phyloP scores from a whole-genome alignment of 306 rosid genomes.

The Cercis canadensis region DNA sequence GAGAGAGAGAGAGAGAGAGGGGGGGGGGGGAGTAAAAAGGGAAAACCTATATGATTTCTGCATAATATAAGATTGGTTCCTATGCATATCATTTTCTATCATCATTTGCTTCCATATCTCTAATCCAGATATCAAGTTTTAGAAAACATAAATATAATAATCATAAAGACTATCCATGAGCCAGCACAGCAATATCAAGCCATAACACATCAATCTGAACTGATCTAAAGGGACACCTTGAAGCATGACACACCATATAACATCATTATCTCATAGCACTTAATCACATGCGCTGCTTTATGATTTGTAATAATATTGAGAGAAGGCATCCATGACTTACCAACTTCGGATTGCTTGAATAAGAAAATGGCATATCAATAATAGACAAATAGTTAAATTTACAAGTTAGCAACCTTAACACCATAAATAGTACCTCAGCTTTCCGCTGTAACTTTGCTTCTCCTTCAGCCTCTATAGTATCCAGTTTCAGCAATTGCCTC shows the following conservation, averaged over 20 bases:
- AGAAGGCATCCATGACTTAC: slow-evolving; percentile 1
- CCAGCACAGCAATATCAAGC: not conserved
- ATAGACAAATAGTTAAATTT: slow-evolving; percentile 4
- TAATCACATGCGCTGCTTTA: not conserved
- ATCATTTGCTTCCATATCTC: too few relatives aligned
- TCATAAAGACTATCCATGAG: too few relatives aligned
- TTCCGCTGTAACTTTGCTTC: slow-evolving; percentile 79
- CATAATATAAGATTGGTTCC: too few relatives aligned
- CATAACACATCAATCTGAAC: not conserved
- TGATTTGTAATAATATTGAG: slow-evolving; percentile 13
- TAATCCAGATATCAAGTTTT: too few relatives aligned
- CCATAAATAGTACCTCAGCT: slow-evolving; percentile 72
- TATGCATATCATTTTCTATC: too few relatives aligned
- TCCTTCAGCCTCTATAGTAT: slow-evolving; percentile 85
- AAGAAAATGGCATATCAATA: not conserved
- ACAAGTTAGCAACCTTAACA: slow-evolving; percentile 20
- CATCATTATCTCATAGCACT: slow-evolving; percentile 3
- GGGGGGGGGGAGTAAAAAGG: too few relatives aligned
- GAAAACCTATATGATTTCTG: too few relatives aligned
- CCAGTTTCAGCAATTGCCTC: slow-evolving; percentile 87
- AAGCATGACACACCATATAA: too few relatives aligned
- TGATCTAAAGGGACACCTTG: too few relatives aligned
- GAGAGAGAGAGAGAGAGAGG: too few relatives aligned
- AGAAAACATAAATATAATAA: too few relatives aligned
- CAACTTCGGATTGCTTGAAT: slow-evolving; percentile 6